phyloP scores from a whole-genome alignment of 202 grass and related monocot species.

The Schoenoplectus tabernaemontani region DNA sequence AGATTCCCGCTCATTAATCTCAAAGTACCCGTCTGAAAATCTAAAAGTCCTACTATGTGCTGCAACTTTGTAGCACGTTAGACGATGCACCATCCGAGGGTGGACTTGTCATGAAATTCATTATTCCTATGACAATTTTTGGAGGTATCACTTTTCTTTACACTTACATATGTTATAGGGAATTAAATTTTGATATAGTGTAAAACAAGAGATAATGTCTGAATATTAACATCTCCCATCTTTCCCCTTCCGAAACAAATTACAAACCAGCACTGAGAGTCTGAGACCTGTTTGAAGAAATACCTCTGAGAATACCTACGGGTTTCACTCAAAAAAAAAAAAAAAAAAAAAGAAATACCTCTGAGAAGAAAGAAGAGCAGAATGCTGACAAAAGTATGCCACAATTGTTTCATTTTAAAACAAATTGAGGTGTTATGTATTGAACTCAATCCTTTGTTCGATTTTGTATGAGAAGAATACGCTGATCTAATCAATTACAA shows the following conservation, averaged over 20 bases:
- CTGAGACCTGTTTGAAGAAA: not conserved
- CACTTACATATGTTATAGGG: no score
- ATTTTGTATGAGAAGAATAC: not conserved
- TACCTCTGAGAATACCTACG: no score
- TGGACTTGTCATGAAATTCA: no score
- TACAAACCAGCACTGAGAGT: constrained; percentile 1
- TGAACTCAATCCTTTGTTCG: not conserved
- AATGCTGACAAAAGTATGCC: constrained; percentile 9
- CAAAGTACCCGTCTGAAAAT: no score
- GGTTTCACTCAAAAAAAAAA: no score
- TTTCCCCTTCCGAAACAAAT: not conserved
- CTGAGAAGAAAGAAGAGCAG: constrained; percentile 24
- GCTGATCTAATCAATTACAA: not conserved
- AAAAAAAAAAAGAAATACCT: not conserved
- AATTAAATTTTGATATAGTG: not conserved
- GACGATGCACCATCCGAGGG: no score
- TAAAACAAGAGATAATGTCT: constrained; percentile 1
- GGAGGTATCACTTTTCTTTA: no score
- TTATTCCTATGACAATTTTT: no score
- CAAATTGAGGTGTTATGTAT: not conserved
- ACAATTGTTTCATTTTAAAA: constrained; percentile 18
- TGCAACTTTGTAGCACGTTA: no score
- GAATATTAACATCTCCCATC: not conserved
- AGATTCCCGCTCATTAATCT: no score
- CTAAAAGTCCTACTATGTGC: no score